Percentiles rank a stretch among this genome's conserved stretches.
Conservation (phyloP, 129 eudicot species). For the Lactuca sativa region DNA sequence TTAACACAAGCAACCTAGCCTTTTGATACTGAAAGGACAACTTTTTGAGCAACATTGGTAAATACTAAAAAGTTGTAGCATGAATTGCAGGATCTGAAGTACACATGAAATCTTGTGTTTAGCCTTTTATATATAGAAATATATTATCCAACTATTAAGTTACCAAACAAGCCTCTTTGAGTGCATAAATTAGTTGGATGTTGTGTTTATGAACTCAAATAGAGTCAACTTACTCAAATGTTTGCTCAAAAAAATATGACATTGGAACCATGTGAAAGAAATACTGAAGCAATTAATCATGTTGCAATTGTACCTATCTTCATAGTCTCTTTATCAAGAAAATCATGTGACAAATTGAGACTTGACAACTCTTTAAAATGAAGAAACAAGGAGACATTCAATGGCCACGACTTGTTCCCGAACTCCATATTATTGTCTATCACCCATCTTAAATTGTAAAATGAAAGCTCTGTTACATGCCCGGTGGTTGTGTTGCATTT, state of each 20-base stretch:
- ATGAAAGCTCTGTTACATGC: background rate
- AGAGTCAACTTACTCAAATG: background rate
- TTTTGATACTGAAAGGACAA: too few species aligned
- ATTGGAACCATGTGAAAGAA: background rate
- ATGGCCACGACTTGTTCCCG: background rate
- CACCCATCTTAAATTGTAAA: background rate
- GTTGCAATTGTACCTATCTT: slow-evolving; percentile 1
- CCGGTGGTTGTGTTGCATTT: background rate
- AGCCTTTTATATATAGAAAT: too few species aligned
- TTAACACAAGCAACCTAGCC: too few species aligned
- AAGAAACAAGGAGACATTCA: slow-evolving; percentile 14
- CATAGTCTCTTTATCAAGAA: background rate
- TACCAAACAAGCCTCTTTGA: too few species aligned
- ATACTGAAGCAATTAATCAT: background rate
- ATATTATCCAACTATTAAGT: too few species aligned
- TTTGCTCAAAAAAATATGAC: background rate
- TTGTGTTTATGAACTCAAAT: background rate
- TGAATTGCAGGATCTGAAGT: background rate
- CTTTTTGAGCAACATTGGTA: too few species aligned
- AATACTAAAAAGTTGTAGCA: background rate
- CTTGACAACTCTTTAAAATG: slow-evolving; percentile 19
- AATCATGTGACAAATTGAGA: background rate
- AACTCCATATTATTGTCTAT: background rate
- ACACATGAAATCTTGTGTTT: background rate
- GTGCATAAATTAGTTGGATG: background rate